These are phyloP conservation scores for Escovopsis sp. DNA, from an alignment of 2,329 filamentous ascomycete species.

Conservation along the genomic window DNA sequence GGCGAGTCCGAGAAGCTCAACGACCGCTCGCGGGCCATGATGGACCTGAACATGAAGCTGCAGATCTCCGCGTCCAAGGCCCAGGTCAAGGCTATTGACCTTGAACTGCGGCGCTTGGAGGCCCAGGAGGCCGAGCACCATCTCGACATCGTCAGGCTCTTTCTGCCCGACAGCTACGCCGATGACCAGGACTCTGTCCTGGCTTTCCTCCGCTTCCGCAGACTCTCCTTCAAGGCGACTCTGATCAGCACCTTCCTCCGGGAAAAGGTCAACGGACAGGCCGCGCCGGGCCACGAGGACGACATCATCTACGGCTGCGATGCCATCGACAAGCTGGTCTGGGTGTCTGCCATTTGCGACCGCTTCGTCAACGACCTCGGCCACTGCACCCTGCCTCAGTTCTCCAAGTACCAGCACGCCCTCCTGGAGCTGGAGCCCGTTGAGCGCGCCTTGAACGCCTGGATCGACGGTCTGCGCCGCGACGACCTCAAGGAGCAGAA, in stretches of 20 bases:
- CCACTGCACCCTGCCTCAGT: conserved; percentile 63
- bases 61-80: conserved; percentile 82
- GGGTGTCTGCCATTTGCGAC: conserved; percentile 70
- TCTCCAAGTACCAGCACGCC: conserved; percentile 63
- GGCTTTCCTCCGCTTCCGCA: conserved; percentile 73
- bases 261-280: conserved; percentile 57
- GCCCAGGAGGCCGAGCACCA: conserved; percentile 82
- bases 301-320: conserved; percentile 69
- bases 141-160: conserved; percentile 74
- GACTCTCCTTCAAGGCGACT: conserved; percentile 75
- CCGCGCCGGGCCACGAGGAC: conserved; percentile 56
- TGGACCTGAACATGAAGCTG: conserved; percentile 90
- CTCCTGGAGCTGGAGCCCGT: conserved; percentile 83
- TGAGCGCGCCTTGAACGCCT: conserved; percentile 74
- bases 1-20: conserved; percentile 84
- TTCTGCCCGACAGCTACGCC: conserved; percentile 73
- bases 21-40: conserved; percentile 79
- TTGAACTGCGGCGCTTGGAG: conserved; percentile 74
- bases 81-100: conserved; percentile 84
- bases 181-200: conserved; percentile 75
- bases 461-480: conserved; percentile 70
- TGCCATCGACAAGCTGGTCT: conserved; percentile 70
- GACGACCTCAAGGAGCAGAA: conserved; percentile 79
- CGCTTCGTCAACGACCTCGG: conserved; percentile 71
- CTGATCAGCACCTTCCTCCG: conserved; percentile 65